Evolutionary conservation across 148 eudicot genomes (phyloP).

Genomic region (Fagopyrum homotropicum): DNA sequence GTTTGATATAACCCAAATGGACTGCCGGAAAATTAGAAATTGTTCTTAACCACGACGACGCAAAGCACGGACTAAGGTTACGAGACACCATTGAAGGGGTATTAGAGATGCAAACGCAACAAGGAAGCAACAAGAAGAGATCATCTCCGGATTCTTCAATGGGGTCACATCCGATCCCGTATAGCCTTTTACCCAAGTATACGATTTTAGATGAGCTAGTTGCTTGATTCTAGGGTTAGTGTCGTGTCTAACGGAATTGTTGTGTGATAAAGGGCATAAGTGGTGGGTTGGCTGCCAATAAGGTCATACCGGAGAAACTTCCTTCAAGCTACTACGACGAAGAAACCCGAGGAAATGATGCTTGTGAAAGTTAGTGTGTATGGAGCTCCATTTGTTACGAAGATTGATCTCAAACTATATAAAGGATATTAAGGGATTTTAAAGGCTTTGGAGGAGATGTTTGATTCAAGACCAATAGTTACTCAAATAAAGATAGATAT

Average conservation of each 20-base stretch:
- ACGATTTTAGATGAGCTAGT: background rate
- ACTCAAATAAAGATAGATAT: constrained; percentile 24
- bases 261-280: constrained; percentile 40
- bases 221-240: background rate
- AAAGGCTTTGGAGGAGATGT: constrained; percentile 43
- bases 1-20: no score
- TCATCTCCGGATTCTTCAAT: no score
- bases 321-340: constrained; percentile 31
- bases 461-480: constrained; percentile 35
- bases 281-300: constrained; percentile 67
- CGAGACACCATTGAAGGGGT: background rate
- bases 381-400: constrained; percentile 54
- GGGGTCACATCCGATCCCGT: background rate
- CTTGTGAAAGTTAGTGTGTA: constrained; percentile 52
- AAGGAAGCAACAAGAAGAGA: background rate
- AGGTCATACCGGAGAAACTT: constrained; percentile 46
- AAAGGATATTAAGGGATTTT: constrained; percentile 41
- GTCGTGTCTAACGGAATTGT: background rate
- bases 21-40: background rate
- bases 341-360: constrained; percentile 8
- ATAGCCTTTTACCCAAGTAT: background rate
- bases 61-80: background rate
- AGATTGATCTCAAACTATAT: constrained; percentile 47
- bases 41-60: background rate
- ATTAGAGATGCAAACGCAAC: background rate